A percentile compares a stretch with the other conserved stretches of the same genome.
Conservation (phyloP, 2,329 filamentous ascomycete genomes). For the Exophiala viscosa region DNA sequence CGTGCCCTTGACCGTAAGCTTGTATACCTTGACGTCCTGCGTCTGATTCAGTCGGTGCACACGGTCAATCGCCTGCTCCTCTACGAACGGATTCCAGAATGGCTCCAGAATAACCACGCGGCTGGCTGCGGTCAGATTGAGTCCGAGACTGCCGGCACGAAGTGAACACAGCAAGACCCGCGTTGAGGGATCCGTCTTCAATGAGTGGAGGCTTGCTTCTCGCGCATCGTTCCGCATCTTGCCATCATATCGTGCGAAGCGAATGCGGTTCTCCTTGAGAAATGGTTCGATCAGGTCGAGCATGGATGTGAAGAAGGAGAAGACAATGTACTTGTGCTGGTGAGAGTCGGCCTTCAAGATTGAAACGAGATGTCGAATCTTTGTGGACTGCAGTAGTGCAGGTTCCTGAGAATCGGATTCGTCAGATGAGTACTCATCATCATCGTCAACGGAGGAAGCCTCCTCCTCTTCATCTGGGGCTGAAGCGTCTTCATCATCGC, state of each 20-base stretch:
- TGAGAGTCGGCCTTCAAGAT: constrained; percentile 74
- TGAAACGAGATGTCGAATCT: constrained; percentile 79
- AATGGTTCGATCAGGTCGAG: constrained; percentile 94
- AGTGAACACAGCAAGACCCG: constrained; percentile 87
- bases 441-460: constrained; percentile 33
- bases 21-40: constrained; percentile 90
- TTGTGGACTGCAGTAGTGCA: constrained; percentile 66
- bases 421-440: constrained; percentile 44
- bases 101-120: constrained; percentile 93
- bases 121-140: constrained; percentile 91
- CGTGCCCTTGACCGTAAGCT: constrained; percentile 77
- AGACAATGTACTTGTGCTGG: constrained; percentile 95
- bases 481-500: constrained; percentile 58
- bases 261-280: constrained; percentile 67
- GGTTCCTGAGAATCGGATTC: constrained; percentile 42
- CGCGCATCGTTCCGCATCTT: constrained; percentile 90
- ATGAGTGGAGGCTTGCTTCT: constrained; percentile 74
- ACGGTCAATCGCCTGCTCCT: constrained; percentile 97
- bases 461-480: constrained; percentile 69
- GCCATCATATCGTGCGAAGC: constrained; percentile 87
- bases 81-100: constrained; percentile 99
- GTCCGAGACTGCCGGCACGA: constrained; percentile 85
- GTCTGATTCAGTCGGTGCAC: constrained; percentile 98
- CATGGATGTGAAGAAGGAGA: constrained; percentile 98
- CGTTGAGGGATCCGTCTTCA: constrained; percentile 71